phyloP scores from a whole-genome alignment of 805 yeast species.

The Ogataea philodendri region DNA sequence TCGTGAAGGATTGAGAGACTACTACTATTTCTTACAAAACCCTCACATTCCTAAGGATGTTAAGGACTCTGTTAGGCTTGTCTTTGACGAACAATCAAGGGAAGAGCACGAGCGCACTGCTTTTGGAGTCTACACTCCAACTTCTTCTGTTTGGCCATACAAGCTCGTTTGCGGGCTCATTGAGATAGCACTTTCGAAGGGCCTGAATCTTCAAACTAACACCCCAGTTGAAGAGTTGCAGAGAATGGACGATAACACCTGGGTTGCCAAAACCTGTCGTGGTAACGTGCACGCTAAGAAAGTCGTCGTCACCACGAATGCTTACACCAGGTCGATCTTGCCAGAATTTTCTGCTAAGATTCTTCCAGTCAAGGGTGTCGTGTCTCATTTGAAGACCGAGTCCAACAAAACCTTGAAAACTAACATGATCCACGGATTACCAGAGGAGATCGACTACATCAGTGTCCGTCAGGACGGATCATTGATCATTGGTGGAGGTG shows the following conservation, averaged over 20 bases:
- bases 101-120: conserved; percentile 29
- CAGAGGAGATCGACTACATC: conserved; percentile 29
- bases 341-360: conserved; percentile 32
- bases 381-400: conserved; percentile 28
- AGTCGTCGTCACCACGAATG: conserved; percentile 40
- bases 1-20: conserved; percentile 22
- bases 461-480: conserved; percentile 39
- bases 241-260: conserved; percentile 28
- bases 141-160: conserved; percentile 47
- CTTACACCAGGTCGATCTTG: conserved; percentile 30
- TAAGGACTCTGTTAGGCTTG: conserved; percentile 33
- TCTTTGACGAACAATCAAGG: conserved; percentile 33
- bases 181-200: conserved; percentile 33
- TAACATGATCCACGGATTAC: conserved; percentile 23
- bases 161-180: conserved; percentile 38
- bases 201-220: conserved; percentile 42
- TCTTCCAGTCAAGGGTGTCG: conserved; percentile 37
- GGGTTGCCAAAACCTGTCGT: conserved; percentile 33
- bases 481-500: conserved; percentile 38
- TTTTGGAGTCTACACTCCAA: conserved; percentile 39
- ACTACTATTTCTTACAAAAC: conserved; percentile 26
- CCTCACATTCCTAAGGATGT: conserved; percentile 28
- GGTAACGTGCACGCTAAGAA: conserved; percentile 31
- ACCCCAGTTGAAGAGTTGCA: conserved; percentile 37
- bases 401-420: conserved; percentile 8